Percentiles rank a stretch among this genome's conserved stretches.
phyloP scores from a whole-genome alignment of 495 filamentous ascomycete species.

The Tuber melanosporum region DNA sequence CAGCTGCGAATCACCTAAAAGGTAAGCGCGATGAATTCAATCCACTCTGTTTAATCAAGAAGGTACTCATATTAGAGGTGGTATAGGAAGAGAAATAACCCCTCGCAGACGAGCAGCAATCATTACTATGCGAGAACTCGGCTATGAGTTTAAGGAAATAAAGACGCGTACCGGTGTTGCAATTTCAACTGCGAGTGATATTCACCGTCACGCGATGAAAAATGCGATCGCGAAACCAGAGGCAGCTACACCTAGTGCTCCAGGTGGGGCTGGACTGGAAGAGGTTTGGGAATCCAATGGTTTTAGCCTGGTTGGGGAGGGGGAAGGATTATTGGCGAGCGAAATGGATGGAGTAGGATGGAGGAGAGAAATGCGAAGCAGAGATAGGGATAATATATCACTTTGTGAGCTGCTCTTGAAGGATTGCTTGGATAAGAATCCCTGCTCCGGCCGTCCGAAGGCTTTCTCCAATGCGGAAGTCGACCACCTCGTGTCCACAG shows the following conservation, averaged over 20 bases:
- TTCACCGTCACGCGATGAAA: background rate
- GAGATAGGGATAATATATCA: too few relatives aligned
- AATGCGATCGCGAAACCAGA: background rate
- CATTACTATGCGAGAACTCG: background rate
- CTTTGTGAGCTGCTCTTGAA: too few relatives aligned
- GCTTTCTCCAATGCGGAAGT: background rate
- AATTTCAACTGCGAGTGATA: slow-evolving; percentile 6
- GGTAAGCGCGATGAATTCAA: background rate
- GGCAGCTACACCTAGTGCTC: background rate
- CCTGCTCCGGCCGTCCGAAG: background rate
- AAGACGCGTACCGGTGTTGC: background rate
- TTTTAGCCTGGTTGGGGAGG: background rate
- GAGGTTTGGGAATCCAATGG: too few relatives aligned
- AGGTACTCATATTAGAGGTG: background rate
- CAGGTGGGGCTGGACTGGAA: too few relatives aligned
- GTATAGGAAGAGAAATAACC: background rate
- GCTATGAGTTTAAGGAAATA: background rate
- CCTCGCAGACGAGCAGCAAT: background rate
- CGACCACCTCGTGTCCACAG: background rate
- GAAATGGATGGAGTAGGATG: too few relatives aligned
- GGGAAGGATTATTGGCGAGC: background rate
- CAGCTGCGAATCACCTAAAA: background rate
- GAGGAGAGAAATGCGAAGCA: too few relatives aligned
- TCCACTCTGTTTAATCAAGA: background rate
- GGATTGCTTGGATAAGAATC: background rate